Percentiles rank a stretch among this genome's conserved stretches.
These are phyloP conservation scores for Fusarium vanettenii DNA, from an alignment of 2,329 filamentous ascomycete genomes.

Conservation along the genomic window DNA sequence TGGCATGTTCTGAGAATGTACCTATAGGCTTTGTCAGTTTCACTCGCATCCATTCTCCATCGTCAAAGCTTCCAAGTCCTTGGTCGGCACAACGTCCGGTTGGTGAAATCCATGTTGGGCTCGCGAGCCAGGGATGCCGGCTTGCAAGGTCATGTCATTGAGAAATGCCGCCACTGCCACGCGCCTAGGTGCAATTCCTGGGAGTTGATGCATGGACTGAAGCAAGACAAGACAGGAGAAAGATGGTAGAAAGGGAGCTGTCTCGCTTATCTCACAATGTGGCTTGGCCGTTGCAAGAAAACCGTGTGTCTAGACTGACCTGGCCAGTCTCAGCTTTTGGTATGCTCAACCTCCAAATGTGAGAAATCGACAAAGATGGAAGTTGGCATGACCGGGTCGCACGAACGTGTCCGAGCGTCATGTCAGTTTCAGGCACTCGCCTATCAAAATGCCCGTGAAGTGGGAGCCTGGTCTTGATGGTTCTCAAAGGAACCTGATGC, in stretches of 20 bases:
- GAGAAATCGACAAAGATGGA: neutral
- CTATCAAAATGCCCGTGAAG: neutral
- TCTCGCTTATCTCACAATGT: constrained; percentile 22
- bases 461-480: neutral
- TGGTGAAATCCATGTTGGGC: neutral
- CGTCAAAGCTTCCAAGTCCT: constrained; percentile 2
- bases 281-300: neutral
- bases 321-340: neutral
- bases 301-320: neutral
- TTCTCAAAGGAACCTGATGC: neutral
- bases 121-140: neutral
- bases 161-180: constrained; percentile 24
- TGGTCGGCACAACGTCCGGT: neutral
- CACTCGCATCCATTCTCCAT: neutral
- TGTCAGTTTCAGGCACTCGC: neutral
- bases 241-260: constrained; percentile 12
- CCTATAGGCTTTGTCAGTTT: neutral
- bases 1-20: neutral
- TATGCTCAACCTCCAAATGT: neutral
- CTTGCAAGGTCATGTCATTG: constrained; percentile 5
- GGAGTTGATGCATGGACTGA: constrained; percentile 1
- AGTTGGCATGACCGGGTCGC: neutral
- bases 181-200: neutral
- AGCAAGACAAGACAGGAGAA: neutral
- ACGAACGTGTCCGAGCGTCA: neutral